Base-by-base conservation (phyloP, 2,329 filamentous ascomycete species). In the Trichophyton simii region DNA sequence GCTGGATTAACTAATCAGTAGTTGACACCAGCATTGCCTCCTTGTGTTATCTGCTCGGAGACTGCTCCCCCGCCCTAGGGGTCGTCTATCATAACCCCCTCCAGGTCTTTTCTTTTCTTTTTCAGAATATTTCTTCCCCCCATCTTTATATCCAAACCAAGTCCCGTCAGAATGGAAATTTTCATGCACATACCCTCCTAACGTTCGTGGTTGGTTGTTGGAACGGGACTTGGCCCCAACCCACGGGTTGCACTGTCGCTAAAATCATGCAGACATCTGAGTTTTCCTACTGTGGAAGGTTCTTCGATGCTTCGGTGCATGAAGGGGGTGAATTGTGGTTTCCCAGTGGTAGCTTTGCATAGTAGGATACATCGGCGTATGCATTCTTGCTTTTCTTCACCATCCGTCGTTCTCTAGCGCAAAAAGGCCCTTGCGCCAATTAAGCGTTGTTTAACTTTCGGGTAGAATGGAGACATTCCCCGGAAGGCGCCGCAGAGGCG, bases 401-500 rank as follows among this genome's bases (percentile, higher is more conserved):
- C 28, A n/a, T 18, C 13, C 13, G 2, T 55, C 28, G 11, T 55
- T 55, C n/a, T 36, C 34, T 8, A 18, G 28, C 25, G 52, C 28
- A 18, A 36, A 31, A 36, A 31, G 52, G 28, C 52, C 25, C 25
- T 28, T 55, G 31, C 28, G 15, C 28, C 52, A 55, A 9, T 18
- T 36, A 55, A 55, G 28, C 28, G 25, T 55, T 55, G 52, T 55
- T 55, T 34, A 36, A 13, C 13, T 55, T 52, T 55, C 52, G 52
- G 52, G 28, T 25, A 22, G 2, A 25, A 48, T 55, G 52, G 52
- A 18, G 52, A 55, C 31, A 36, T 9, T 55, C 52, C 52, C 52
- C 28, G 52, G 52, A 28, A 55, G 52, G 52, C 52, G 52, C 52
- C 52, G 52, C 52, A 55, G 31, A 55, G 52, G 28, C 52, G 34